These are phyloP conservation scores for Durio zibethinus DNA, from an alignment of 345 rosid genomes.

Conservation along the genomic window DNA sequence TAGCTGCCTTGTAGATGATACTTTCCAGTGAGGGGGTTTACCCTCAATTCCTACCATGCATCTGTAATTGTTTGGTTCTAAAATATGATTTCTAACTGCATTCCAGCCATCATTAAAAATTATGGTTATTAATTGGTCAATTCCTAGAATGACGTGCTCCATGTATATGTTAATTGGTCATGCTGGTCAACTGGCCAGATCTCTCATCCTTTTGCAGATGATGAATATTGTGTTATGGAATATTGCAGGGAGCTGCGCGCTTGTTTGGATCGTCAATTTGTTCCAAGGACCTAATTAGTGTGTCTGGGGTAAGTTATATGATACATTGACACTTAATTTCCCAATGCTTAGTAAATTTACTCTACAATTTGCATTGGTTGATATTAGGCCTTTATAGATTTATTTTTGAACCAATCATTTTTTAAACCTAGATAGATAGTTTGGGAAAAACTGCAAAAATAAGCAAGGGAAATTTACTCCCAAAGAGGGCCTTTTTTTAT, in stretches of 20 bases:
- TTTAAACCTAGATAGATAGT: not conserved
- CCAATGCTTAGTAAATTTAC: not conserved
- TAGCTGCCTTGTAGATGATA: not conserved
- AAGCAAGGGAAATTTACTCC: not conserved
- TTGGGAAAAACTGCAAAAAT: not conserved
- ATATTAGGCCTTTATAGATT: not conserved
- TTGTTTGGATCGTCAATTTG: slow-evolving; percentile 87
- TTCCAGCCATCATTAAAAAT: not conserved
- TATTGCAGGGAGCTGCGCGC: slow-evolving; percentile 89
- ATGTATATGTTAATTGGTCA: not conserved
- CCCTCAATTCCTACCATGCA: not conserved
- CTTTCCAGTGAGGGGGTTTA: not conserved
- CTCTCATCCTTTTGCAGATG: slow-evolving; percentile 3
- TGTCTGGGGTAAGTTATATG: slow-evolving; percentile 76
- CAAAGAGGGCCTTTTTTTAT: not conserved
- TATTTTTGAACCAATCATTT: slow-evolving; percentile 12
- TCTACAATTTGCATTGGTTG: not conserved
- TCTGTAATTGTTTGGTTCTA: not conserved
- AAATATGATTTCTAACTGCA: not conserved
- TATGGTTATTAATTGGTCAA: not conserved
- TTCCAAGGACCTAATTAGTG: slow-evolving; percentile 65
- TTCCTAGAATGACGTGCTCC: not conserved
- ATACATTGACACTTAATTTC: not conserved
- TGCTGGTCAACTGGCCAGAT: slow-evolving; percentile 3
- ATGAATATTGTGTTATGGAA: slow-evolving; percentile 13